Evolutionary conservation across 805 yeast genomes (phyloP).

Genomic region (Cyberlindnera nakhonratchasimensis): DNA sequence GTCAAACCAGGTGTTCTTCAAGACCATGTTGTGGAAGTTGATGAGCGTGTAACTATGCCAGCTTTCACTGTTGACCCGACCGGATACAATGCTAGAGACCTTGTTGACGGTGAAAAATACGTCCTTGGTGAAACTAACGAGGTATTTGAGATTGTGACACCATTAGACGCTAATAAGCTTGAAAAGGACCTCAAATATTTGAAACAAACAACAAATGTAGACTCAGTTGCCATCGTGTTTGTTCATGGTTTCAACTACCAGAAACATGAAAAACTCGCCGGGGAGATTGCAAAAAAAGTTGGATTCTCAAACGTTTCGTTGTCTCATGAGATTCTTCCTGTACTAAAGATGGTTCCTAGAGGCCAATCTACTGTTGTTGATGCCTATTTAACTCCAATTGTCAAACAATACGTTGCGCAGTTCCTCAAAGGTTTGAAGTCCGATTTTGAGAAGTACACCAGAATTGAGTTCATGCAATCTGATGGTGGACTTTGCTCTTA

Average conservation of each 20-base stretch:
- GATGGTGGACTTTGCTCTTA: conserved; percentile 56
- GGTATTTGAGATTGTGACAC: conserved; percentile 36
- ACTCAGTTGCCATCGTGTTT: conserved; percentile 34
- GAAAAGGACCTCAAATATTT: conserved; percentile 23
- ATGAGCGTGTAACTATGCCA: conserved; percentile 58
- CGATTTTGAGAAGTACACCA: conserved; percentile 35
- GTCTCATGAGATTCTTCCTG: conserved; percentile 30
- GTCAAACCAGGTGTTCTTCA: conserved; percentile 45
- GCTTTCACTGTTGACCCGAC: conserved; percentile 48
- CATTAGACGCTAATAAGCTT: conserved; percentile 29
- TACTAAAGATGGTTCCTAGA: conserved; percentile 38
- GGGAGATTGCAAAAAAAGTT: conserved; percentile 32
- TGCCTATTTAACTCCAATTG: conserved; percentile 43
- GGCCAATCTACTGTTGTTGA: conserved; percentile 41
- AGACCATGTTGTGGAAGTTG: conserved; percentile 42
- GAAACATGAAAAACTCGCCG: conserved; percentile 35
- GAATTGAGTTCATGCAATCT: conserved; percentile 54
- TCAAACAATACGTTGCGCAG: conserved; percentile 37
- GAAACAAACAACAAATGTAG: conserved; percentile 26
- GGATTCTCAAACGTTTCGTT: conserved; percentile 28
- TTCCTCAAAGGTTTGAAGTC: conserved; percentile 31
- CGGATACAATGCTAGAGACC: conserved; percentile 29
- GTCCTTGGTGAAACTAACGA: conserved; percentile 40
- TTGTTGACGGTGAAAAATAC: conserved; percentile 34
- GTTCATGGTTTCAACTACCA: conserved; percentile 37